phyloP scores from a whole-genome alignment of 1,284 basidiomycete species.

The Calocybe gambosa region DNA sequence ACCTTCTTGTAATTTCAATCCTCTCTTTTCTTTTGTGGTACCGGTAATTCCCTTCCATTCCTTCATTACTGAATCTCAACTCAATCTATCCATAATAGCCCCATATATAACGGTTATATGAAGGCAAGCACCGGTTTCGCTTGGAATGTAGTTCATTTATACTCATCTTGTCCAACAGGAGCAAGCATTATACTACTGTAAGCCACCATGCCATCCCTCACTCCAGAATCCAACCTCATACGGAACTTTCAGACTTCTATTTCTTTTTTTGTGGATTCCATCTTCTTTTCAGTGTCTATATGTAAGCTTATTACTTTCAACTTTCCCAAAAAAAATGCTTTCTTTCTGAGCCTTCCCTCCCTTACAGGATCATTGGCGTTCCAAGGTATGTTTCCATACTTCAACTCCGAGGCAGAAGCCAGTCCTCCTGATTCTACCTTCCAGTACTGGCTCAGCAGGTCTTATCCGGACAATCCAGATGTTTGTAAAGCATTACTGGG shows the following conservation, averaged over 20 bases:
- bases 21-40: slow-evolving; percentile 92
- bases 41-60: slow-evolving; percentile 41
- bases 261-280: slow-evolving; percentile 96
- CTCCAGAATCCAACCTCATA: slow-evolving; percentile 22
- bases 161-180: slow-evolving; percentile 42
- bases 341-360: slow-evolving; percentile 24
- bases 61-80: slow-evolving; percentile 9
- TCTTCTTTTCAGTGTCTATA: slow-evolving; percentile 83
- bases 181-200: slow-evolving; percentile 82
- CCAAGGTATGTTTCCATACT: slow-evolving; percentile 46
- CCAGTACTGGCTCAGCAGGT: slow-evolving; percentile 89
- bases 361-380: slow-evolving; percentile 77
- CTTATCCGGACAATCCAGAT: slow-evolving; percentile 86
- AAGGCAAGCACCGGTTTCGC: slow-evolving; percentile 52
- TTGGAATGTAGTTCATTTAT: slow-evolving; percentile 9
- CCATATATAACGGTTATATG: slow-evolving; percentile 96
- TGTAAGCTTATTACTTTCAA: slow-evolving; percentile 42
- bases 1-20: slow-evolving; percentile 75
- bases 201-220: slow-evolving; percentile 28
- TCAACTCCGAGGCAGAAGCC: slow-evolving; percentile 29
- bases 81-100: slow-evolving; percentile 38
- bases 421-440: slow-evolving; percentile 5
- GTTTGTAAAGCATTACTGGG: slow-evolving; percentile 57
- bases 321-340: slow-evolving; percentile 15
- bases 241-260: slow-evolving; percentile 70